phyloP scores from a whole-genome alignment of 768 basidiomycete species.

The Hypsizygus marmoreus region DNA sequence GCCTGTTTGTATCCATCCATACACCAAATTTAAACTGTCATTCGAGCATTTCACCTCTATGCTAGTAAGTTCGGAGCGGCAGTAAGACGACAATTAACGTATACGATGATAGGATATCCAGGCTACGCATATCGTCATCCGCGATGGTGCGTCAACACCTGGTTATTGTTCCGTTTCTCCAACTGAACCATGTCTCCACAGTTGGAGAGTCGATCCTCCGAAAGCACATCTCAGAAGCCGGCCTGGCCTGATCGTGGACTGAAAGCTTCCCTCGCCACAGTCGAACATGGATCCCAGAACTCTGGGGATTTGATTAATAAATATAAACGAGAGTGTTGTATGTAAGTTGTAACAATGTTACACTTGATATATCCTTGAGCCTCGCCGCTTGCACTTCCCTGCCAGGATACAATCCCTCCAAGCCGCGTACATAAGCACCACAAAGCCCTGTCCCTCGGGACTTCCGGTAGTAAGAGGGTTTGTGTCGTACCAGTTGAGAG shows the following conservation, averaged over 20 bases:
- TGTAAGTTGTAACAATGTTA: too few relatives aligned
- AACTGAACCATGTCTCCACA: conserved; percentile 19
- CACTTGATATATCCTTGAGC: too few relatives aligned
- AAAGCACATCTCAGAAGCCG: conserved; percentile 57
- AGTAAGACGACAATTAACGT: not conserved
- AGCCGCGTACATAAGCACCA: conserved; percentile 40
- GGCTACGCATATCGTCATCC: conserved; percentile 63
- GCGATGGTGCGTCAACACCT: conserved; percentile 46
- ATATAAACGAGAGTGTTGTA: too few relatives aligned
- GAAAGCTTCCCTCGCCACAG: not conserved
- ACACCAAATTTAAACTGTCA: conserved; percentile 8
- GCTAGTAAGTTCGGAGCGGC: conserved; percentile 41
- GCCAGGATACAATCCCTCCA: conserved; percentile 40
- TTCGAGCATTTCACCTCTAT: conserved; percentile 68
- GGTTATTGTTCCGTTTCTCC: not conserved
- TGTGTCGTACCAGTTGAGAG: conserved; percentile 33
- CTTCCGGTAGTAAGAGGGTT: conserved; percentile 34
- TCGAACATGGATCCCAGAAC: not conserved
- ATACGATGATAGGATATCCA: conserved; percentile 52
- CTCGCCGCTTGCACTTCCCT: conserved; percentile 13
- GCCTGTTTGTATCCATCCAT: conserved; percentile 1
- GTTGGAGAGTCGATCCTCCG: conserved; percentile 66
- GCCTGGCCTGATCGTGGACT: conserved; percentile 27
- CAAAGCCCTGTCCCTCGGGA: conserved; percentile 41
- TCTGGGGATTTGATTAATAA: too few relatives aligned